Conservation (phyloP, 129 eudicot species). For the Silybum marianum region DNA sequence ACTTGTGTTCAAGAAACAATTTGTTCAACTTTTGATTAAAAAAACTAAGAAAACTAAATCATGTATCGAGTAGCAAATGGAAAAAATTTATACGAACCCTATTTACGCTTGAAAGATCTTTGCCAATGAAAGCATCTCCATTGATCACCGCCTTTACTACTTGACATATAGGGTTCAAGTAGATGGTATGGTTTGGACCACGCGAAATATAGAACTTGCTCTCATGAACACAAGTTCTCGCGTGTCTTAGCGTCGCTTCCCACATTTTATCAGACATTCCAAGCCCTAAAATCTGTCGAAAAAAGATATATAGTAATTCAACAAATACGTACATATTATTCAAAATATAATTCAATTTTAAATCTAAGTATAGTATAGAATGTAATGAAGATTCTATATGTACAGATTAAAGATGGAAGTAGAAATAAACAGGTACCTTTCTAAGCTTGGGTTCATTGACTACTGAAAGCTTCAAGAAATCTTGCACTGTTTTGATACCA, state of each 20-base stretch:
- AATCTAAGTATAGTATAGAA: background rate
- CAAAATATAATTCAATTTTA: background rate
- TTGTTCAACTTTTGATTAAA: background rate
- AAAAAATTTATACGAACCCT: constrained; percentile 23
- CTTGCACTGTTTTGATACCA: constrained; percentile 61
- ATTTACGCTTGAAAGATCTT: constrained; percentile 41
- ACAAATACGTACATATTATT: too few relatives aligned
- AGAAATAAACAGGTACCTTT: constrained; percentile 32
- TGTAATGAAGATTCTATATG: background rate
- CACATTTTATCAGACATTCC: constrained; percentile 88
- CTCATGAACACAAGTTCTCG: constrained; percentile 47
- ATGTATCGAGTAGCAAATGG: background rate
- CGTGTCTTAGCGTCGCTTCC: constrained; percentile 66
- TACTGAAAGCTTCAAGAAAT: constrained; percentile 51
- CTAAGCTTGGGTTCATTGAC: constrained; percentile 50
- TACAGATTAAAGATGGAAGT: background rate
- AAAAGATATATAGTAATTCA: background rate
- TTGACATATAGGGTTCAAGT: constrained; percentile 63
- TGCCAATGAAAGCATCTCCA: constrained; percentile 36
- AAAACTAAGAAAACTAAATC: background rate
- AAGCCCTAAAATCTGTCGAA: constrained; percentile 49
- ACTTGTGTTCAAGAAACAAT: background rate
- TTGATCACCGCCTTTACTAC: constrained; percentile 54
- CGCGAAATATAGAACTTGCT: constrained; percentile 37
- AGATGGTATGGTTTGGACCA: constrained; percentile 41